Evolutionary conservation across 2,329 filamentous ascomycete species (phyloP).

Genomic region (Claviceps cyperi): DNA sequence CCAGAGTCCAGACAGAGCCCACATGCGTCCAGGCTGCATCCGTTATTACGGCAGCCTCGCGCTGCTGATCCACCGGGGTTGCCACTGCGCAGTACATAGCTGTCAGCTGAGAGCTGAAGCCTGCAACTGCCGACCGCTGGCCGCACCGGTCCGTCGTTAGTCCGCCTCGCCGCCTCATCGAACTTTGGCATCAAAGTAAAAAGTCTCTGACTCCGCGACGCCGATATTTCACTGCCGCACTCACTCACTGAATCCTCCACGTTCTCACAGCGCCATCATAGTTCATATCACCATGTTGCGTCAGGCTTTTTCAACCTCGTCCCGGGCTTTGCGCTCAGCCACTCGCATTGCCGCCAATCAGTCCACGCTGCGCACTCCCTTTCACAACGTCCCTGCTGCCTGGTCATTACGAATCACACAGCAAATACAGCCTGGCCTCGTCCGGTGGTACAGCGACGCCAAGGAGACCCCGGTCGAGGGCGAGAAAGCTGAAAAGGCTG

Average conservation of each 20-base stretch:
- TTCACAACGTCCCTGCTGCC: slow-evolving; percentile 22
- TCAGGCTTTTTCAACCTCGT: slow-evolving; percentile 28
- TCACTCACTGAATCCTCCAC: slow-evolving; percentile 6
- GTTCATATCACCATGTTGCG: slow-evolving; percentile 26
- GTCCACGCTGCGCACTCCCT: slow-evolving; percentile 23
- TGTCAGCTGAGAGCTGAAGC: too few species aligned
- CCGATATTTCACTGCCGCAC: not conserved
- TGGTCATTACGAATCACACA: slow-evolving; percentile 19
- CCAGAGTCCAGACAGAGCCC: too few species aligned
- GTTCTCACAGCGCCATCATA: slow-evolving; percentile 4
- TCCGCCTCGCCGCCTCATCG: slow-evolving; percentile 9
- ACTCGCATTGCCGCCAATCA: slow-evolving; percentile 22
- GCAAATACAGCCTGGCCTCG: slow-evolving; percentile 17
- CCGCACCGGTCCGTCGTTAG: slow-evolving; percentile 15
- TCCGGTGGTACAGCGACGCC: slow-evolving; percentile 36
- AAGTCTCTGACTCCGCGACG: slow-evolving; percentile 14
- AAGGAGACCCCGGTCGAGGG: slow-evolving; percentile 20
- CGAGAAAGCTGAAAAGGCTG: slow-evolving; percentile 8
- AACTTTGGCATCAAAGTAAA: slow-evolving; percentile 7
- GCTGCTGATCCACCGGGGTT: slow-evolving; percentile 15
- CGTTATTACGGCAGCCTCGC: too few species aligned
- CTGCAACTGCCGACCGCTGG: too few species aligned
- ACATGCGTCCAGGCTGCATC: too few species aligned
- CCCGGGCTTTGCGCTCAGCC: slow-evolving; percentile 29
- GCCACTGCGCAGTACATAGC: slow-evolving; percentile 16